Evolutionary conservation across 2,329 filamentous ascomycete genomes (phyloP), one percentile per base, ranked within the genome.

Genomic region (Aspergillus jensenii): DNA sequence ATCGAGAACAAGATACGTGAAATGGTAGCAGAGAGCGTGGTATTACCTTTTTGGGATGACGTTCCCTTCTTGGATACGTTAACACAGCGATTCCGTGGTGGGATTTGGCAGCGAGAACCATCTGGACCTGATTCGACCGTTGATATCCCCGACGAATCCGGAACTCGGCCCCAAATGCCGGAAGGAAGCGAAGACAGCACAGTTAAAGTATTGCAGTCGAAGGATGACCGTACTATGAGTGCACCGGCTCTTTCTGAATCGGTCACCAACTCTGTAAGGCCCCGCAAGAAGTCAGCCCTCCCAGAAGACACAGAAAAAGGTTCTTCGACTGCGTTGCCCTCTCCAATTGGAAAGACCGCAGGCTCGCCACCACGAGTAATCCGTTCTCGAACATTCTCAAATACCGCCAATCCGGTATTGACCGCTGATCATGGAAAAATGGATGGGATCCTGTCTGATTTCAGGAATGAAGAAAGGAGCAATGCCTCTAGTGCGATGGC

Each of bases 1-100:
- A 98, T 99, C 59, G 95, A 99, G 75, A 96, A 90, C 69, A 85
- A 92, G 50, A 97, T 99, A 71, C 90, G 96, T 68, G 93, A 97
- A 74, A 92, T 97, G 8, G 83, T 99, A 59, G 90, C 90, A 9
- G 95, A 99, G 76, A 96, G 92, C 1, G 74, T 98, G 19, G 95
- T 99, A 2, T 81, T 89, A 56, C 95, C 95, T 0, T 96, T 96
- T 70, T 99, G 95, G 93, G 95, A 99, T 64, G 95, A 99, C 71
- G 84, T 91, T 23, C 92, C 95, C 0, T 98, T 99, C 74, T 89
- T 91, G 70, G 86, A 90, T 66, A 98, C 92, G 0, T 82, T 87
- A 56, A 80, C 85, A 56, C 91, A 96, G 71, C 77, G 80, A 19
- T 92, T 91, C 81, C 84, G 95, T 65, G 95, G 93, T 11, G 95